These are phyloP conservation scores for Eimeria necatrix DNA, from an alignment of 169 alveolate genomes.

Conservation along the genomic window DNA sequence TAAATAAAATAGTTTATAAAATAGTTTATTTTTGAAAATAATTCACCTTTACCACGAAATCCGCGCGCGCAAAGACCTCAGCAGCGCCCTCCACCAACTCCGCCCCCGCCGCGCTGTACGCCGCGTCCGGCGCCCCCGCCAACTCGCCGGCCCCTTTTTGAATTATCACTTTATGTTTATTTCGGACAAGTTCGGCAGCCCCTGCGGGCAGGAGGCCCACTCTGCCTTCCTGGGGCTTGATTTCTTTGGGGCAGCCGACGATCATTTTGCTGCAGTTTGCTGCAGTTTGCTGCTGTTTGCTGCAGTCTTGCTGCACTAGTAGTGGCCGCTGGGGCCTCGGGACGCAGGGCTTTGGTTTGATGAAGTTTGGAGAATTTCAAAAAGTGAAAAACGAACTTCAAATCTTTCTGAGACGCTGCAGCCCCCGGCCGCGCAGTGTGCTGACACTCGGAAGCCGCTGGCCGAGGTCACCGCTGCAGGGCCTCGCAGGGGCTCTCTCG, in stretches of 20 bases:
- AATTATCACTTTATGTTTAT: constrained; percentile 61
- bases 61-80: constrained; percentile 56
- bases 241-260: constrained; percentile 73
- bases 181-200: constrained; percentile 47
- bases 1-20: background rate
- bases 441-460: too few relatives aligned
- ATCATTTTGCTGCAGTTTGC: constrained; percentile 11
- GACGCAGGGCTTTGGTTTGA: too few relatives aligned
- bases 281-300: too few relatives aligned
- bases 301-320: too few relatives aligned
- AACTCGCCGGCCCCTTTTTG: constrained; percentile 70
- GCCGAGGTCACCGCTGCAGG: too few relatives aligned
- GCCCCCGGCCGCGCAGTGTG: too few relatives aligned
- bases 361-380: too few relatives aligned
- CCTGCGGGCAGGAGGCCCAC: constrained; percentile 76
- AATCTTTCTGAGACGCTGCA: too few relatives aligned
- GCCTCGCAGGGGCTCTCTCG: too few relatives aligned
- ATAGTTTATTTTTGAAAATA: background rate
- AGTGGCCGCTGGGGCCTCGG: too few relatives aligned
- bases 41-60: constrained; percentile 71
- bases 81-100: background rate
- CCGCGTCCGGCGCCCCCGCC: constrained; percentile 58
- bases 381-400: too few relatives aligned
- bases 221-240: constrained; percentile 66
- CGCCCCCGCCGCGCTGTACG: constrained; percentile 62